Evolutionary conservation across 768 basidiomycete genomes (phyloP).

Genomic region (Chalciporus chontae): DNA sequence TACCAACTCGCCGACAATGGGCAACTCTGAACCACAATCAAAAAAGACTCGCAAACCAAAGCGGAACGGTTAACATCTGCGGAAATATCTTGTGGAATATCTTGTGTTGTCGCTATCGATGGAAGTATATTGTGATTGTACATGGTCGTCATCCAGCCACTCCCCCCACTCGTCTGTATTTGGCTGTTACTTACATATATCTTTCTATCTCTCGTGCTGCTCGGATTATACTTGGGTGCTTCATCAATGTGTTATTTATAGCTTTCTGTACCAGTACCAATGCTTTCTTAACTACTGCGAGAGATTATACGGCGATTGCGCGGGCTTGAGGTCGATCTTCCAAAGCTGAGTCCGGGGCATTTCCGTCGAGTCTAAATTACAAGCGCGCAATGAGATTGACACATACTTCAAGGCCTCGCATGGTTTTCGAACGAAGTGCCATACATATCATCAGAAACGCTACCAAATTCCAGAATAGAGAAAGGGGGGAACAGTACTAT

Average conservation of each 20-base stretch:
- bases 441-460: conserved; percentile 7
- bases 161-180: conserved; percentile 10
- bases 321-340: background rate
- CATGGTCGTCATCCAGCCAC: conserved; percentile 14
- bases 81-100: conserved; percentile 32
- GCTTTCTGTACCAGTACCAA: conserved; percentile 33
- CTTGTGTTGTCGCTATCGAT: conserved; percentile 29
- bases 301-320: conserved; percentile 7
- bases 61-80: conserved; percentile 45
- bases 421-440: background rate
- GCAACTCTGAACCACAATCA: conserved; percentile 44
- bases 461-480: conserved; percentile 10
- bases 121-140: conserved; percentile 29
- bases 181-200: conserved; percentile 30
- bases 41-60: conserved; percentile 55
- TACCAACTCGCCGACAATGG: conserved; percentile 49
- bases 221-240: conserved; percentile 24
- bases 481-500: background rate
- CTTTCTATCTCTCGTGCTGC: conserved; percentile 24
- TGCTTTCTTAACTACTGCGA: conserved; percentile 19
- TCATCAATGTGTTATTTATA: conserved; percentile 34
- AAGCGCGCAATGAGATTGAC: background rate
- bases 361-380: no score
- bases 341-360: no score
- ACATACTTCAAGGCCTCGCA: background rate